Conservation (phyloP, 305 asterid species). For the Solanum hybrid region DNA sequence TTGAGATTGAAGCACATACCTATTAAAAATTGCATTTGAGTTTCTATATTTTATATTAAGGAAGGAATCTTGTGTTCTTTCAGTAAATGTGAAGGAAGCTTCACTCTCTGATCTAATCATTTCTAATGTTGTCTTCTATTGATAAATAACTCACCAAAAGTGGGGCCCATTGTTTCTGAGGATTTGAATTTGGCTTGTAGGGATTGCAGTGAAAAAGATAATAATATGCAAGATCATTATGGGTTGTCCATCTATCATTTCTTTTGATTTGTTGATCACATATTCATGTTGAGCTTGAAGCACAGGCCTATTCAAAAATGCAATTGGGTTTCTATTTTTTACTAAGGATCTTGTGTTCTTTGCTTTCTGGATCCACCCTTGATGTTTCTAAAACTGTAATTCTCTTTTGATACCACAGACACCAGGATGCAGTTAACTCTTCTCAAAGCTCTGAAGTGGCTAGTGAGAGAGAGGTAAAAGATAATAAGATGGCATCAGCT, state of each 20-base stretch:
- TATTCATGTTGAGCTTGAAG: neutral
- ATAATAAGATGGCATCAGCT: conserved; percentile 18
- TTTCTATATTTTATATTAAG: neutral
- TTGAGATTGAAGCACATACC: neutral
- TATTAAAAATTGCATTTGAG: neutral
- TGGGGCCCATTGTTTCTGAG: neutral
- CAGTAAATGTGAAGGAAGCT: neutral
- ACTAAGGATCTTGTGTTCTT: neutral
- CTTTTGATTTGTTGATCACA: neutral
- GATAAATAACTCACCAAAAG: neutral
- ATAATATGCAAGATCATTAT: neutral
- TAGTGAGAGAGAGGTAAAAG: conserved; percentile 13
- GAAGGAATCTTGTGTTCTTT: neutral
- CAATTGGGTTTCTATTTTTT: neutral
- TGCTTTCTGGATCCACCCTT: conserved; percentile 2
- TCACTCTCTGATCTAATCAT: neutral
- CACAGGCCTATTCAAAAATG: neutral
- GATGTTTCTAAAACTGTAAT: conserved; percentile 9
- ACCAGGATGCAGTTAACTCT: conserved; percentile 23
- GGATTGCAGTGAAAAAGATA: neutral
- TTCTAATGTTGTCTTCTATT: neutral
- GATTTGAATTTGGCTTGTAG: neutral
- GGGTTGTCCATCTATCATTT: neutral
- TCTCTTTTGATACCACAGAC: conserved; percentile 3
- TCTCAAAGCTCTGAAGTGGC: conserved; percentile 27